Conservation (phyloP, 768 basidiomycete species). For the Hydnum rufescens region DNA sequence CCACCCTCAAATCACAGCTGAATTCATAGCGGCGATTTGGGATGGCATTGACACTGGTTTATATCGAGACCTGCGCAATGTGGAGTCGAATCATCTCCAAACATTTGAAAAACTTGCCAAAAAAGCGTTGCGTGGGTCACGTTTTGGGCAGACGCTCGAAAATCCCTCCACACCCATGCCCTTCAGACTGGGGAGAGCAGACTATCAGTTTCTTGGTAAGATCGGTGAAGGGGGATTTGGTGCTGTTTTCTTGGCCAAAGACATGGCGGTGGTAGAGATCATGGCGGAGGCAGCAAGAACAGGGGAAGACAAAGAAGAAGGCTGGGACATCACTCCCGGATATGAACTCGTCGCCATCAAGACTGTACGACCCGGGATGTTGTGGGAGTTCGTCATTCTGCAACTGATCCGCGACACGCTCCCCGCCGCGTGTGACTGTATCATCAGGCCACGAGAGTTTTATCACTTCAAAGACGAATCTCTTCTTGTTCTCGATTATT, state of each 20-base stretch:
- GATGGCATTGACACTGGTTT: slow-evolving; percentile 11
- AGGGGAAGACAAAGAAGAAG: slow-evolving; percentile 25
- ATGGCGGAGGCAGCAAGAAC: slow-evolving; percentile 25
- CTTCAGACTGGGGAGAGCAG: slow-evolving; percentile 40
- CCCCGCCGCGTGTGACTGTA: slow-evolving; percentile 31
- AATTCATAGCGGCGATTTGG: slow-evolving; percentile 26
- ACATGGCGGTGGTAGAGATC: slow-evolving; percentile 14
- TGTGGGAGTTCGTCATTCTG: slow-evolving; percentile 87
- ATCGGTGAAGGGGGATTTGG: slow-evolving; percentile 96
- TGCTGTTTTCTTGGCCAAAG: slow-evolving; percentile 70
- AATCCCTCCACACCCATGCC: slow-evolving; percentile 22
- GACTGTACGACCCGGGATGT: slow-evolving; percentile 66
- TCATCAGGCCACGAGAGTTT: slow-evolving; percentile 58
- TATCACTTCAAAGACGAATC: slow-evolving; percentile 82
- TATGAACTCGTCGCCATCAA: slow-evolving; percentile 56
- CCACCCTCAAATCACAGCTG: slow-evolving; percentile 40
- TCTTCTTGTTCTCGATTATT: slow-evolving; percentile 71
- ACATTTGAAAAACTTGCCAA: slow-evolving; percentile 54
- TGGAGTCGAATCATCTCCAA: slow-evolving; percentile 33
- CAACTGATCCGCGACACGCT: slow-evolving; percentile 54
- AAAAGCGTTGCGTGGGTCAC: slow-evolving; percentile 15
- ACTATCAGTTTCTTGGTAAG: slow-evolving; percentile 61
- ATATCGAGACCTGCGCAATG: slow-evolving; percentile 15
- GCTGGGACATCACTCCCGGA: slow-evolving; percentile 19
- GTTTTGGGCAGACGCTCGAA: not conserved